Conservation (phyloP, 257 asterid species). For the Salvia miltiorrhiza region DNA sequence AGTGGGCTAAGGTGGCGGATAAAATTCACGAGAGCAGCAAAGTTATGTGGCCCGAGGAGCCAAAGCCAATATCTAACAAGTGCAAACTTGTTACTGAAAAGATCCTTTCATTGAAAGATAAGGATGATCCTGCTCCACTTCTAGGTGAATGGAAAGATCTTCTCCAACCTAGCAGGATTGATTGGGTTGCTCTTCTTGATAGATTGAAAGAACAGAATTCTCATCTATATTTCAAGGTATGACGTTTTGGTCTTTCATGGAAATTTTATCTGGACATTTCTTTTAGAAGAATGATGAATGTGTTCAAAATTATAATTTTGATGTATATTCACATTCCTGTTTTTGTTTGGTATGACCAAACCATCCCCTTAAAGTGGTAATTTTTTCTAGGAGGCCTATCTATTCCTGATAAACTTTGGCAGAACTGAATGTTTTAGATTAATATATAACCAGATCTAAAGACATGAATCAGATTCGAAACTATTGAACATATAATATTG, state of each 20-base stretch:
- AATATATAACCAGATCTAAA: neutral
- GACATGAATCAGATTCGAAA: neutral
- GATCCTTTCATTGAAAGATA: constrained; percentile 49
- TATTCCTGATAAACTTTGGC: neutral
- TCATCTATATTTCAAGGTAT: constrained; percentile 59
- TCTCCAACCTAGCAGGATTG: constrained; percentile 74
- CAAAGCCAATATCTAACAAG: constrained; percentile 64
- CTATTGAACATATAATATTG: neutral
- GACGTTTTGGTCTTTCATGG: constrained; percentile 4
- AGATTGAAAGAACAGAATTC: constrained; percentile 44
- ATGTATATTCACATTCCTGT: neutral
- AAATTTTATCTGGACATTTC: neutral
- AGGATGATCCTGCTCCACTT: constrained; percentile 61
- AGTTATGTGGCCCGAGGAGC: constrained; percentile 62
- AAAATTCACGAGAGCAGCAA: constrained; percentile 70
- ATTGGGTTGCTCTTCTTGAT: constrained; percentile 78
- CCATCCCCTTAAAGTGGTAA: neutral
- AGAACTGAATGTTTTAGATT: neutral
- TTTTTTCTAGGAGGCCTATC: neutral
- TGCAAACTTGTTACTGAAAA: constrained; percentile 69
- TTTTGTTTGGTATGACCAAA: neutral
- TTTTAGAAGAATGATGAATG: neutral
- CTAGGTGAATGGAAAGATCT: constrained; percentile 70
- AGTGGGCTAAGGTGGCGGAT: constrained; percentile 85
- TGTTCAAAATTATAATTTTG: neutral